Conservation (phyloP, 495 filamentous ascomycete species). For the Penicillium taxi region DNA sequence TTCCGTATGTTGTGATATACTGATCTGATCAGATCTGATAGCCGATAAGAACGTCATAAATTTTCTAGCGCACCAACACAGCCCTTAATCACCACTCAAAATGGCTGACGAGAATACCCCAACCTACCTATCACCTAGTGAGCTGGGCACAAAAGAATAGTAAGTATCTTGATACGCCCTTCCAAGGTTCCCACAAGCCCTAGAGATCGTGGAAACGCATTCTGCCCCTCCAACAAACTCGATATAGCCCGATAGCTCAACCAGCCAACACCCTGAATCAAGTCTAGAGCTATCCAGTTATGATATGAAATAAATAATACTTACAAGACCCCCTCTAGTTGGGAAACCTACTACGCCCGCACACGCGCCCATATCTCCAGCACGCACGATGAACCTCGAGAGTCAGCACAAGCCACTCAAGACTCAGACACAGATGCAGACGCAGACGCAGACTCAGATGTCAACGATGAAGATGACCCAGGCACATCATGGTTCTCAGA, state of each 20-base stretch:
- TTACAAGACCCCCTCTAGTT: conserved; percentile 24
- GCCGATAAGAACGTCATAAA: conserved; percentile 5
- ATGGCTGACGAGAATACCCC: conserved; percentile 29
- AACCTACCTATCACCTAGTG: conserved; percentile 41
- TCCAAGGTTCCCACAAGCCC: conserved; percentile 11
- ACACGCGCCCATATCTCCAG: conserved; percentile 33
- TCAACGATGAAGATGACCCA: conserved; percentile 39
- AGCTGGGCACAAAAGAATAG: conserved; percentile 51
- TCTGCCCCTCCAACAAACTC: conserved; percentile 1
- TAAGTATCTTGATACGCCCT: conserved; percentile 18
- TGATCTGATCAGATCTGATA: conserved; percentile 12
- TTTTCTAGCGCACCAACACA: conserved; percentile 13
- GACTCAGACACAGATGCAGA: conserved; percentile 5
- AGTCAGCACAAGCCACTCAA: conserved; percentile 5
- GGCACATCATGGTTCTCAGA: conserved; percentile 49
- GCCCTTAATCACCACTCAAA: conserved; percentile 4
- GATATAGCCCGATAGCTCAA: background rate
- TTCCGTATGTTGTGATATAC: background rate
- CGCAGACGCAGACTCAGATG: conserved; percentile 11
- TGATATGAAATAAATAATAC: too few species aligned
- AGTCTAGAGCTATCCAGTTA: conserved; percentile 2
- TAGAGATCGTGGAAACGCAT: conserved; percentile 1
- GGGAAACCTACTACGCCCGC: conserved; percentile 42
- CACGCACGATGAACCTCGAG: conserved; percentile 4
- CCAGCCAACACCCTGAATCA: background rate